Evolutionary conservation across 768 basidiomycete genomes (phyloP), one percentile per base, ranked within the genome.

Genomic region (Leccinellum albellum): DNA sequence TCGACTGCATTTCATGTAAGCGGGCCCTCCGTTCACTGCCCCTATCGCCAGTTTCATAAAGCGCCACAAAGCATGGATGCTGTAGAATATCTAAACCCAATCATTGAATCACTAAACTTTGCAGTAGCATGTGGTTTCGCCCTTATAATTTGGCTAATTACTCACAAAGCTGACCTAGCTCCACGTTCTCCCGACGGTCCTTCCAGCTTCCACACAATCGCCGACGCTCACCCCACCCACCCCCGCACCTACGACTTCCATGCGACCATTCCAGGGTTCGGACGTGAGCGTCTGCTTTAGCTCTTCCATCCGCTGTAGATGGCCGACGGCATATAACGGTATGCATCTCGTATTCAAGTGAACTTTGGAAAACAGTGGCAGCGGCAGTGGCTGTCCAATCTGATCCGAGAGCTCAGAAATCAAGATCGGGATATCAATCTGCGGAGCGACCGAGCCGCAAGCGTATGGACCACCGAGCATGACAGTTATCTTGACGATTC

Each of bases 381-480:
- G 63, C 0, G 89, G 88, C 3, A 87, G 71, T 4, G 65, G 58
- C 32, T 56, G 66, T 13, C 74, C 73, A 7, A 87, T 71, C 51
- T 86, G 83, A 28, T 65, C 58, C 49, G 74, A 74, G n/a, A 85
- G 70, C 24, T 68, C 73, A 37, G 64, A 67, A 35, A 64, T 62
- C 7, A 63, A 55, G 28, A 56, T 50, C 10, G 67, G 63, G 23
- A 66, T 59, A 56, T 69, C 66, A 52, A 75, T 45, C 50, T 57
- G 65, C 56, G 64, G 53, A 20, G 60, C 28, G 50, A 23, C 47
- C 2, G 49, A 51, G 59, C 53, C 53, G 26, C 44, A 55, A 26
- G 53, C 61, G 63, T 91, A 85, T 1, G 92, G 88, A 0, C 93
- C 94, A 20, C 94, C 93, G 23, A 94, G 73, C 92, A 99, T 95